Percentiles rank a stretch among this genome's conserved stretches.
These are phyloP conservation scores for Daldinia decipiens DNA, from an alignment of 495 filamentous ascomycete genomes.

Conservation along the genomic window DNA sequence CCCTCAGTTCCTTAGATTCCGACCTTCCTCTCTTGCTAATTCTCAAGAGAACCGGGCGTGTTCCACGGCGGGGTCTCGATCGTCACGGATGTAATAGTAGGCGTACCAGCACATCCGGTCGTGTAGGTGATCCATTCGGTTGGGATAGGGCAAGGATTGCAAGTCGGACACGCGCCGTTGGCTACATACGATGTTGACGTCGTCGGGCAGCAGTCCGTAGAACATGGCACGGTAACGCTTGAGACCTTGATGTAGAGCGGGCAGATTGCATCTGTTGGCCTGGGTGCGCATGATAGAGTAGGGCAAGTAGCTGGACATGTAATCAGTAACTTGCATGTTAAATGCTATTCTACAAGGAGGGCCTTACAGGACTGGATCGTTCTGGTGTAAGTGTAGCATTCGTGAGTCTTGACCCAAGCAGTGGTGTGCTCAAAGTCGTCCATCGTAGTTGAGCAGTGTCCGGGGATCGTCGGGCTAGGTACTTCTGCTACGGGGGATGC, in stretches of 20 bases:
- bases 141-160: conserved; percentile 48
- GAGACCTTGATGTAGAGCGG: conserved; percentile 46
- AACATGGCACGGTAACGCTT: conserved; percentile 50
- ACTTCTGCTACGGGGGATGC: conserved; percentile 11
- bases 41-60: neutral
- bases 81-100: conserved; percentile 39
- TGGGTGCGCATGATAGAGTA: conserved; percentile 33
- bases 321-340: neutral
- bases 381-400: conserved; percentile 43
- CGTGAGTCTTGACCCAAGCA: conserved; percentile 36
- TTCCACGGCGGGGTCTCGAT: conserved; percentile 38
- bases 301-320: conserved; percentile 39
- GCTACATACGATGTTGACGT: conserved; percentile 50
- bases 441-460: conserved; percentile 42
- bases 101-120: conserved; percentile 49
- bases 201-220: conserved; percentile 54
- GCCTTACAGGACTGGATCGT: conserved; percentile 27
- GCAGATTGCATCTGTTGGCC: conserved; percentile 39
- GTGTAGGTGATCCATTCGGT: conserved; percentile 53
- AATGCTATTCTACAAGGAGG: neutral
- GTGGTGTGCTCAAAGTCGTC: conserved; percentile 42
- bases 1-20: neutral
- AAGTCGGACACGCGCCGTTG: conserved; percentile 45
- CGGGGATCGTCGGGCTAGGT: conserved; percentile 33
- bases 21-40: conserved; percentile 7